Conservation (phyloP, 495 filamentous ascomycete species). For the Penicillium tannophilum region DNA sequence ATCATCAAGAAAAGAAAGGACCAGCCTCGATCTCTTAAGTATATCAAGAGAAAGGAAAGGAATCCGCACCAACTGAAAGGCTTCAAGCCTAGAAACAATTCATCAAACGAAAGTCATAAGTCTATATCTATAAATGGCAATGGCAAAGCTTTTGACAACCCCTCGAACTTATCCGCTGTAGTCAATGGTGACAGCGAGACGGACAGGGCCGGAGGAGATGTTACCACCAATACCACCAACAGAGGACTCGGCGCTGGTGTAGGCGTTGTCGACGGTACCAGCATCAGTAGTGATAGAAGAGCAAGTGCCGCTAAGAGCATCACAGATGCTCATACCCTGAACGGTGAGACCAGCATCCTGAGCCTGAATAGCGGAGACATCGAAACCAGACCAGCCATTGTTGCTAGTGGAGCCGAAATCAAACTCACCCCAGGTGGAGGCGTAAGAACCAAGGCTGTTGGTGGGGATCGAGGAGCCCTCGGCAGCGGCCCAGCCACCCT, state of each 20-base stretch:
- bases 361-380: conserved; percentile 43
- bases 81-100: background rate
- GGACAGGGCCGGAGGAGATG: conserved; percentile 30
- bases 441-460: conserved; percentile 35
- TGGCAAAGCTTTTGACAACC: background rate
- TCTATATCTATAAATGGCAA: conserved; percentile 2
- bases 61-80: conserved; percentile 1
- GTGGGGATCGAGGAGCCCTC: conserved; percentile 36
- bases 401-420: conserved; percentile 40
- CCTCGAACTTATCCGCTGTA: conserved; percentile 29
- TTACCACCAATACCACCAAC: conserved; percentile 46
- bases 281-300: conserved; percentile 35
- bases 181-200: conserved; percentile 34
- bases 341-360: conserved; percentile 35
- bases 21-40: conserved; percentile 13
- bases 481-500: conserved; percentile 42
- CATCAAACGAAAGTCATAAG: conserved; percentile 10
- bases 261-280: conserved; percentile 38
- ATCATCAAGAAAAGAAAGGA: conserved; percentile 7
- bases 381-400: conserved; percentile 44
- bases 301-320: conserved; percentile 27
- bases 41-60: conserved; percentile 5
- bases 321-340: conserved; percentile 41
- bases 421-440: conserved; percentile 49
- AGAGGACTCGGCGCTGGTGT: conserved; percentile 35